A percentile compares a stretch with the other conserved stretches of the same genome.
Conservation (phyloP, 768 basidiomycete genomes). For the Tubosaeta sp. region DNA sequence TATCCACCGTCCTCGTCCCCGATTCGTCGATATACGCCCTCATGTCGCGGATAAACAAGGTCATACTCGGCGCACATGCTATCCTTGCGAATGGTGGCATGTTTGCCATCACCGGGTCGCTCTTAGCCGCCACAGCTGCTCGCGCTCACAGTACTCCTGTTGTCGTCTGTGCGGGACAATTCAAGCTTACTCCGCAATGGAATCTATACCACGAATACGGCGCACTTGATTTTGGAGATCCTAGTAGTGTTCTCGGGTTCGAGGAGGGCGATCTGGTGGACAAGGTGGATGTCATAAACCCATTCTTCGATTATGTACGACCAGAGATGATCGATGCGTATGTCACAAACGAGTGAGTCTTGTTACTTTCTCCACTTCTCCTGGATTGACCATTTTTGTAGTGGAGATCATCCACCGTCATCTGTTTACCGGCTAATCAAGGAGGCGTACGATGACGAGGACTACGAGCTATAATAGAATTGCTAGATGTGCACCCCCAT, state of each 20-base stretch:
- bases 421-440: constrained; percentile 90
- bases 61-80: constrained; percentile 92
- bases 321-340: constrained; percentile 91
- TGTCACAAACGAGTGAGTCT: constrained; percentile 92
- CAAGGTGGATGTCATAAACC: constrained; percentile 89
- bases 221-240: constrained; percentile 74
- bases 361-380: constrained; percentile 7
- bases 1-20: constrained; percentile 95
- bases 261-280: constrained; percentile 77
- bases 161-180: constrained; percentile 92
- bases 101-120: constrained; percentile 83
- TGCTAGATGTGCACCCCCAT: neutral
- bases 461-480: constrained; percentile 56
- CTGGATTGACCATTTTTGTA: constrained; percentile 29
- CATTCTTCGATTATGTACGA: constrained; percentile 94
- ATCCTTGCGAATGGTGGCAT: constrained; percentile 96
- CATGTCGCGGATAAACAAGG: constrained; percentile 96
- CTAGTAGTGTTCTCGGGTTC: constrained; percentile 64
- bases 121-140: constrained; percentile 83
- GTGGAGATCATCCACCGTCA: constrained; percentile 94
- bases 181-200: constrained; percentile 92
- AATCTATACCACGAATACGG: constrained; percentile 84
- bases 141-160: constrained; percentile 88
- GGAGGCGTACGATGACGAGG: constrained; percentile 94
- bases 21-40: constrained; percentile 95